Evolutionary conservation across 768 basidiomycete genomes (phyloP).

Genomic region (Hygrophoropsis aurantiaca): DNA sequence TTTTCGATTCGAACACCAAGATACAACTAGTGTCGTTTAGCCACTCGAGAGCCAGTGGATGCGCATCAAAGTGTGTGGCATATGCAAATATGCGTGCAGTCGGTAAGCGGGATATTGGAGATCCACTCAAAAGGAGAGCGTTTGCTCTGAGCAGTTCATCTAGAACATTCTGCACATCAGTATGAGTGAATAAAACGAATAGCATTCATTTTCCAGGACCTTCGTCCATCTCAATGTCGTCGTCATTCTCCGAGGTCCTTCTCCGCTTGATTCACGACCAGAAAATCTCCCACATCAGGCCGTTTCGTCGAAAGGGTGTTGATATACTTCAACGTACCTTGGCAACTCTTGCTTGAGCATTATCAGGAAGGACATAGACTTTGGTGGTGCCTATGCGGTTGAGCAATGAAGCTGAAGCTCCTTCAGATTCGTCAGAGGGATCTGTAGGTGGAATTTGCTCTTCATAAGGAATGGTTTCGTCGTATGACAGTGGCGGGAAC

Average conservation of each 20-base stretch:
- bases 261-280: slow-evolving; percentile 38
- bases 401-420: slow-evolving; percentile 39
- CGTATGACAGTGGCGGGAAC: slow-evolving; percentile 45
- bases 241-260: slow-evolving; percentile 43
- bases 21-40: slow-evolving; percentile 82
- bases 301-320: slow-evolving; percentile 33
- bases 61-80: slow-evolving; percentile 72
- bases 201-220: slow-evolving; percentile 24
- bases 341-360: slow-evolving; percentile 53
- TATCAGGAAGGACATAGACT: slow-evolving; percentile 77
- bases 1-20: slow-evolving; percentile 64
- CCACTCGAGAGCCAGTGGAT: slow-evolving; percentile 82
- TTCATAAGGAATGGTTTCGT: slow-evolving; percentile 56
- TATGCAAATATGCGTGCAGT: slow-evolving; percentile 82
- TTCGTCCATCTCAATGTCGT: slow-evolving; percentile 33
- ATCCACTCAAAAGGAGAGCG: slow-evolving; percentile 71
- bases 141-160: slow-evolving; percentile 55
- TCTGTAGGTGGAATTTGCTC: slow-evolving; percentile 46
- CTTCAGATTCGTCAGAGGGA: slow-evolving; percentile 26
- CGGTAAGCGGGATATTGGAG: slow-evolving; percentile 72
- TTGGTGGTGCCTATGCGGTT: slow-evolving; percentile 71
- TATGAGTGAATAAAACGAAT: neutral
- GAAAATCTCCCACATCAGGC: slow-evolving; percentile 44
- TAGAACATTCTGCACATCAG: slow-evolving; percentile 17
- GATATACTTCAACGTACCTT: slow-evolving; percentile 68